Evolutionary conservation across 2,329 filamentous ascomycete species (phyloP).

Genomic region (Ophiostoma sp.): DNA sequence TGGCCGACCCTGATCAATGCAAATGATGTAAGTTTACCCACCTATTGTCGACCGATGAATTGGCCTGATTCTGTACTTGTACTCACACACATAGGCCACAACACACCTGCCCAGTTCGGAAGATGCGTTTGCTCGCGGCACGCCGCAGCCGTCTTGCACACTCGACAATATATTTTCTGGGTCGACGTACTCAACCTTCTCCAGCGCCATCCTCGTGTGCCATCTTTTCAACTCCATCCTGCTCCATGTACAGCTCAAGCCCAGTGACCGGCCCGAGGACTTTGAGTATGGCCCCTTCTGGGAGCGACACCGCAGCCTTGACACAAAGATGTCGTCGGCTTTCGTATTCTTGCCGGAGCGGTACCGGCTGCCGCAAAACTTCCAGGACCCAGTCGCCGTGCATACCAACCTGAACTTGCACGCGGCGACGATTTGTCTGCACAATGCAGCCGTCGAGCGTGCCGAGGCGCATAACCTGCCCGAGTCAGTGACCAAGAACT

Average conservation of each 20-base stretch:
- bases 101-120: constrained; percentile 81
- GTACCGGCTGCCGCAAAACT: constrained; percentile 68
- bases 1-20: constrained; percentile 84
- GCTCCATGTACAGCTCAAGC: constrained; percentile 72
- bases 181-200: constrained; percentile 67
- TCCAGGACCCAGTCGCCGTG: constrained; percentile 70
- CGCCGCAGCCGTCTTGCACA: constrained; percentile 61
- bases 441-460: constrained; percentile 84
- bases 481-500: constrained; percentile 64
- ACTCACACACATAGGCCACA: constrained; percentile 52
- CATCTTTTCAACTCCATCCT: constrained; percentile 80
- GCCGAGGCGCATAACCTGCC: constrained; percentile 71
- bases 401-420: constrained; percentile 89
- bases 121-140: constrained; percentile 69
- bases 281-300: constrained; percentile 76
- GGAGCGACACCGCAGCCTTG: constrained; percentile 79
- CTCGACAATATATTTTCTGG: constrained; percentile 66
- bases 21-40: constrained; percentile 53
- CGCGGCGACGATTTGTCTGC: constrained; percentile 81
- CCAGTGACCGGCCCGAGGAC: constrained; percentile 71
- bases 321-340: constrained; percentile 75
- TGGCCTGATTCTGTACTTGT: not conserved
- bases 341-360: constrained; percentile 76
- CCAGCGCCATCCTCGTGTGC: constrained; percentile 70
- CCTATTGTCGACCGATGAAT: not conserved